Evolutionary conservation across 2,329 filamentous ascomycete genomes (phyloP).

Genomic region (Aspergillus tamarii): DNA sequence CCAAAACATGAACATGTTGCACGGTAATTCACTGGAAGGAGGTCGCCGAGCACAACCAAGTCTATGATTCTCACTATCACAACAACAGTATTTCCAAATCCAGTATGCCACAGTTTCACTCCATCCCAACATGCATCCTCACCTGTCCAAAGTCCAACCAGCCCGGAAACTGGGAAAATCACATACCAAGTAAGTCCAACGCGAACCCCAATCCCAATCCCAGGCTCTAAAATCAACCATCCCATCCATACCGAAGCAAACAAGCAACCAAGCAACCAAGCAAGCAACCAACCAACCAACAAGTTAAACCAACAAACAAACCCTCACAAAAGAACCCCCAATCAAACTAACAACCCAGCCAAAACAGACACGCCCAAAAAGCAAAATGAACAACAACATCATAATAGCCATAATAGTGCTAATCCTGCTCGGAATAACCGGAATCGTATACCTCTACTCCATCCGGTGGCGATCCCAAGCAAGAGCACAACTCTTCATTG

Average conservation of each 20-base stretch:
- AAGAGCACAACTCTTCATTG: neutral
- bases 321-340: neutral
- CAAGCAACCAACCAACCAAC: neutral
- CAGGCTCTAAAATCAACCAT: too few relatives aligned
- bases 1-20: neutral
- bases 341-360: neutral
- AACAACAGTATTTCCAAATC: neutral
- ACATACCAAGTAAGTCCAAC: neutral
- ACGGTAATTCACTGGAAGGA: neutral
- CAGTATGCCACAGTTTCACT: neutral
- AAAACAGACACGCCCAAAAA: neutral
- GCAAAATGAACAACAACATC: neutral
- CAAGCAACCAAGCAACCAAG: neutral
- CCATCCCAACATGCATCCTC: neutral
- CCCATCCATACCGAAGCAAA: neutral
- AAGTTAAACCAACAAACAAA: neutral
- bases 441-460: neutral
- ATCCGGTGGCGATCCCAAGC: neutral
- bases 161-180: neutral
- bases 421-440: neutral
- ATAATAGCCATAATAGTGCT: neutral
- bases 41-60: neutral
- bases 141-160: neutral
- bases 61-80: neutral
- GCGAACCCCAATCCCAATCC: too few relatives aligned